Evolutionary conservation across 2,329 filamentous ascomycete species (phyloP), one percentile per base, ranked within the genome.

Genomic region (Hymenoscyphus scutula): DNA sequence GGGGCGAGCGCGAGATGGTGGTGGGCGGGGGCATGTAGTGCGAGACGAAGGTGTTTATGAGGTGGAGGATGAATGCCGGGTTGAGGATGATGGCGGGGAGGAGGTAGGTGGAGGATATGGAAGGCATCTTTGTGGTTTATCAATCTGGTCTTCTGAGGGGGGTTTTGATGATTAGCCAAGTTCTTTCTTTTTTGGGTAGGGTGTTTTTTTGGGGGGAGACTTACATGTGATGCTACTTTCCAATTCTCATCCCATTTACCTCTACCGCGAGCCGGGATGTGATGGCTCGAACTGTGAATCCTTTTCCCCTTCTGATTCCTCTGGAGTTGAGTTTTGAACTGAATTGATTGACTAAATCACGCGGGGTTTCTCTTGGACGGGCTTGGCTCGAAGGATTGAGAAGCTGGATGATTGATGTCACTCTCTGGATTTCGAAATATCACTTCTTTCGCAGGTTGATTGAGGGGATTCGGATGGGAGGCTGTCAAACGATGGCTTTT

Each of bases 51-150:
- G 75, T 76, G 58, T 78, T 77, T 56, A 77, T 70, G 55, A 74
- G 68, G 60, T 77, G 75, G 32, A 78, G 72, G 59, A 77, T 66
- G 60, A 78, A 69, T 45, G 76, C 70, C 3, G 76, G 76, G 62
- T 78, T 78, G 64, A 76, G 73, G 30, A 77, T 64, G 63, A 78
- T 72, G 34, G 74, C 74, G 25, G 75, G 74, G 29, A 76, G 59
- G 34, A 76, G 64, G 64, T 76, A 75, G 58, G 56, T 67, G 5
- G 68, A 60, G 25, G 66, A 67, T 23, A 74, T 62, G 45, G 67
- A 65, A 34, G 68, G 65, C 71, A 73, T 73, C 32, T 59, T 51
- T 29, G 27, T 29, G 27, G 27, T 29, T 29, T 72, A 63, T 53
- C 23, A 25, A 55, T 17, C 19, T 60, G 55, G 15, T 15, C 48